Conservation (phyloP, 768 basidiomycete genomes). For the Rhodotorula kratochvilovae region DNA sequence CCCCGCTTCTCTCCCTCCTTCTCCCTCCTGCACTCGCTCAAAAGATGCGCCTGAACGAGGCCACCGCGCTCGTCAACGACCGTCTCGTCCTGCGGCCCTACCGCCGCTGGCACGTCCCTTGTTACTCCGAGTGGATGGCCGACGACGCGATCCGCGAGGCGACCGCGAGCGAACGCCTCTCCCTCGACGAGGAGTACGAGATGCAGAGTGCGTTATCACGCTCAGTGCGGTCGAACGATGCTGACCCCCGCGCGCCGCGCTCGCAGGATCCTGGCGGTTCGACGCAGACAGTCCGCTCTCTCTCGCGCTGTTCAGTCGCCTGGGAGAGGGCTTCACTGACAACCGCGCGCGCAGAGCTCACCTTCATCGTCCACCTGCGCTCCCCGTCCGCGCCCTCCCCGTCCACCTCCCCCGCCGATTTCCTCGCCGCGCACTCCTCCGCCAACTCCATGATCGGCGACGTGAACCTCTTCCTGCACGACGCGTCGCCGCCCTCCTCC, state of each 20-base stretch:
- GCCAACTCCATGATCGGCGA: slow-evolving; percentile 76
- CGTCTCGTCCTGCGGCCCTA: slow-evolving; percentile 78
- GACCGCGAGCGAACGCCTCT: slow-evolving; percentile 80
- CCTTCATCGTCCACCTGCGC: slow-evolving; percentile 76
- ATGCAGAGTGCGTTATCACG: slow-evolving; percentile 67
- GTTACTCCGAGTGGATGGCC: slow-evolving; percentile 85
- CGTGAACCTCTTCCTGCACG: slow-evolving; percentile 81
- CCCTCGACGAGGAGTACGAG: slow-evolving; percentile 72
- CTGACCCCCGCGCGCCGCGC: neutral
- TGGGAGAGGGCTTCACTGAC: too few relatives aligned
- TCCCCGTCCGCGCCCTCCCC: slow-evolving; percentile 29
- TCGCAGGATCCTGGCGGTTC: slow-evolving; percentile 71
- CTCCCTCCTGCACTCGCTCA: neutral
- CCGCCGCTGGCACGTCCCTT: slow-evolving; percentile 62
- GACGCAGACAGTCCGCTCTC: slow-evolving; percentile 69
- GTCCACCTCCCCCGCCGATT: slow-evolving; percentile 8
- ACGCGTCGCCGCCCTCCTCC: slow-evolving; percentile 42
- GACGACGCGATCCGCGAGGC: slow-evolving; percentile 64
- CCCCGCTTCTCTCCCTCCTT: neutral
- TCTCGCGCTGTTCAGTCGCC: neutral
- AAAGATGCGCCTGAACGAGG: slow-evolving; percentile 63
- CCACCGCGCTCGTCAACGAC: slow-evolving; percentile 62
- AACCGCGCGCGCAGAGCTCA: slow-evolving; percentile 72
- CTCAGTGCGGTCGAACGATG: neutral
- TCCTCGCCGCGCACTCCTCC: slow-evolving; percentile 44